Conservation (phyloP, 768 basidiomycete species). For the Gloeophyllum trabeum region DNA sequence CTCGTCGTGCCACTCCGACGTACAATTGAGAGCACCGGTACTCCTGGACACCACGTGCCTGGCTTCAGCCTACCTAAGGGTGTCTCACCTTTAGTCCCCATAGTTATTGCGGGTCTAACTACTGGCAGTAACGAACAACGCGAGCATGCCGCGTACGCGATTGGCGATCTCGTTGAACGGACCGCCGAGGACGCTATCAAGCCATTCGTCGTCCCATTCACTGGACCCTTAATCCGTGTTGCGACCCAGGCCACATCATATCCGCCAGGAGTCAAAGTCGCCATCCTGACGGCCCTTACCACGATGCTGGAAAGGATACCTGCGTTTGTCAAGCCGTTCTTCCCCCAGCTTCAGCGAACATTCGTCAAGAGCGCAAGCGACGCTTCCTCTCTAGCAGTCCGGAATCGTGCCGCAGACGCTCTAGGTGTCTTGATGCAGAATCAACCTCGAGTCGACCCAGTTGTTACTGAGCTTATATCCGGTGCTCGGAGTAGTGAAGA, state of each 20-base stretch:
- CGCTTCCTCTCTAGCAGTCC: slow-evolving; percentile 62
- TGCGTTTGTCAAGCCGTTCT: slow-evolving; percentile 90
- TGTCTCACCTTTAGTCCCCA: slow-evolving; percentile 70
- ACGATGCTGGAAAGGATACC: slow-evolving; percentile 83
- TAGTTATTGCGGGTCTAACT: slow-evolving; percentile 87
- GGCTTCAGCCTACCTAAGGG: slow-evolving; percentile 85
- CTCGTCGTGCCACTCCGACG: slow-evolving; percentile 84
- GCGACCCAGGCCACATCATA: slow-evolving; percentile 84
- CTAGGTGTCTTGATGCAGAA: slow-evolving; percentile 85
- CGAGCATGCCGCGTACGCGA: slow-evolving; percentile 92
- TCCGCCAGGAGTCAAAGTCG: slow-evolving; percentile 88
- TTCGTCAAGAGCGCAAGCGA: slow-evolving; percentile 92
- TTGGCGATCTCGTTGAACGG: slow-evolving; percentile 88
- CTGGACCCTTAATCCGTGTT: slow-evolving; percentile 91
- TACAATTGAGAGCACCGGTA: slow-evolving; percentile 77
- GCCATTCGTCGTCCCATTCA: slow-evolving; percentile 91
- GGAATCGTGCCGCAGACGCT: slow-evolving; percentile 73
- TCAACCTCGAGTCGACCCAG: slow-evolving; percentile 85
- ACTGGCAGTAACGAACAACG: slow-evolving; percentile 91
- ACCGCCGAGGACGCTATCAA: slow-evolving; percentile 84
- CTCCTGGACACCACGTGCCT: slow-evolving; percentile 65
- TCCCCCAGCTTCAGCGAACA: slow-evolving; percentile 93
- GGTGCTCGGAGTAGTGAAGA: slow-evolving; percentile 52
- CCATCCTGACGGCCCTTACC: slow-evolving; percentile 77
- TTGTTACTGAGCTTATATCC: slow-evolving; percentile 79